phyloP scores from a whole-genome alignment of 306 rosid species.

The Acmispon strigosus region DNA sequence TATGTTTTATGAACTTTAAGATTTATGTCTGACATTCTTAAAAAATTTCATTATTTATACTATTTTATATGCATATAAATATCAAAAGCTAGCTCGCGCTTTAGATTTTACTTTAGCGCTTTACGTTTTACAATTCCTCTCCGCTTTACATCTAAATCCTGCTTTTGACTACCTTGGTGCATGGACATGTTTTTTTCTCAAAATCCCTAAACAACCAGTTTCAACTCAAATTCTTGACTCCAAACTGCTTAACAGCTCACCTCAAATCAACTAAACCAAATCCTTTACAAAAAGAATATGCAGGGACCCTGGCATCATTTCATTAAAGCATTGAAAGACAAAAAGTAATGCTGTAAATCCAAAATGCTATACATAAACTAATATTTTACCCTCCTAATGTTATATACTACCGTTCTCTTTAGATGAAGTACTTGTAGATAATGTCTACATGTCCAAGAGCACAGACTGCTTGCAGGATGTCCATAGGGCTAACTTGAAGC shows the following conservation, averaged over 20 bases:
- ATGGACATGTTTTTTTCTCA: no score
- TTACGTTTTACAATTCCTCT: no score
- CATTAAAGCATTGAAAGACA: background rate
- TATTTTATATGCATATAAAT: no score
- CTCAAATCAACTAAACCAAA: background rate
- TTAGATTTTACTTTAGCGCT: no score
- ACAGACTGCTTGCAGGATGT: background rate
- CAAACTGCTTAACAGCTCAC: background rate
- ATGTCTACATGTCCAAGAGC: background rate
- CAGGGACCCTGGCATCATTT: background rate
- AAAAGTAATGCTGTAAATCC: background rate
- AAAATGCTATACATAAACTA: background rate
- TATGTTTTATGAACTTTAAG: no score
- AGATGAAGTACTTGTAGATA: background rate
- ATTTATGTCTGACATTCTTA: no score
- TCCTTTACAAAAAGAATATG: background rate
- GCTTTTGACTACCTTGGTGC: no score
- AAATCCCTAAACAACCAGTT: no score
- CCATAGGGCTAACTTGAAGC: conserved; percentile 7
- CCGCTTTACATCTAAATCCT: no score
- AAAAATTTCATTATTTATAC: no score
- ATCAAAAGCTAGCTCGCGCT: no score
- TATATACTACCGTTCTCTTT: background rate
- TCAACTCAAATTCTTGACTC: background rate
- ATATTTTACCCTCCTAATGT: background rate